phyloP scores from a whole-genome alignment of 2,329 filamentous ascomycete genomes.

The Trichoderma atroviride region DNA sequence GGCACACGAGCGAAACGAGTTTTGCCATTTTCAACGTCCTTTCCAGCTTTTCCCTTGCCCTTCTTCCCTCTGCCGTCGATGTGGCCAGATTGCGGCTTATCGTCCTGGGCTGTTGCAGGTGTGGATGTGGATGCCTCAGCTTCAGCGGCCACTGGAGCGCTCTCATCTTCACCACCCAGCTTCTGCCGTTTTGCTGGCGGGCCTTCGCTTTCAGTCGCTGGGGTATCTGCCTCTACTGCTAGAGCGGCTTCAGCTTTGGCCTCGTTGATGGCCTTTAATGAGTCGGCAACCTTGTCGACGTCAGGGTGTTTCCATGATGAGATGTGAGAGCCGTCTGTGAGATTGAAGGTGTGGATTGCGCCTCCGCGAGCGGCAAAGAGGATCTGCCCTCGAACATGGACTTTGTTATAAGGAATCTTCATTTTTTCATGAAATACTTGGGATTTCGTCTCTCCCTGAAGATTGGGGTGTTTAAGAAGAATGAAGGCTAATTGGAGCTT shows the following conservation, averaged over 20 bases:
- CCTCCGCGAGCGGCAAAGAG: slow-evolving; percentile 76
- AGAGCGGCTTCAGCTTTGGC: slow-evolving; percentile 20
- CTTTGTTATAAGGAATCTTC: slow-evolving; percentile 66
- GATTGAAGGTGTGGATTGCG: slow-evolving; percentile 68
- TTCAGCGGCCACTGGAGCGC: slow-evolving; percentile 3
- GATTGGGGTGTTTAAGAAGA: not conserved
- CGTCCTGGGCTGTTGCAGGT: slow-evolving; percentile 18
- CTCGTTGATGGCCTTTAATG: slow-evolving; percentile 33
- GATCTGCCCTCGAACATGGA: slow-evolving; percentile 57
- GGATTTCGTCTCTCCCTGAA: not conserved
- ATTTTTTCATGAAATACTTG: slow-evolving; percentile 37
- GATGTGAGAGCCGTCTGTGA: slow-evolving; percentile 59
- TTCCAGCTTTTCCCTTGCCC: slow-evolving; percentile 35
- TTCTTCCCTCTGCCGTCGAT: slow-evolving; percentile 35
- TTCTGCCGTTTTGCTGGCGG: slow-evolving; percentile 44
- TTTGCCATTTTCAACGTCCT: slow-evolving; percentile 19
- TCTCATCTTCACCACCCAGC: slow-evolving; percentile 33
- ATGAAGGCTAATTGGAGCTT: slow-evolving; percentile 7
- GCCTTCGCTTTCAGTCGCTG: slow-evolving; percentile 34
- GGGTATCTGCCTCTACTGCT: slow-evolving; percentile 28
- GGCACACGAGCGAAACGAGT: slow-evolving; percentile 40
- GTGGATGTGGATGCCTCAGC: not conserved
- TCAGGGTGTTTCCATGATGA: slow-evolving; percentile 63
- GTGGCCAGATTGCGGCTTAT: slow-evolving; percentile 27
- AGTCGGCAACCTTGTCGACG: slow-evolving; percentile 40